These are phyloP conservation scores for Auricularia sp. DNA, from an alignment of 768 basidiomycete genomes.

Conservation along the genomic window DNA sequence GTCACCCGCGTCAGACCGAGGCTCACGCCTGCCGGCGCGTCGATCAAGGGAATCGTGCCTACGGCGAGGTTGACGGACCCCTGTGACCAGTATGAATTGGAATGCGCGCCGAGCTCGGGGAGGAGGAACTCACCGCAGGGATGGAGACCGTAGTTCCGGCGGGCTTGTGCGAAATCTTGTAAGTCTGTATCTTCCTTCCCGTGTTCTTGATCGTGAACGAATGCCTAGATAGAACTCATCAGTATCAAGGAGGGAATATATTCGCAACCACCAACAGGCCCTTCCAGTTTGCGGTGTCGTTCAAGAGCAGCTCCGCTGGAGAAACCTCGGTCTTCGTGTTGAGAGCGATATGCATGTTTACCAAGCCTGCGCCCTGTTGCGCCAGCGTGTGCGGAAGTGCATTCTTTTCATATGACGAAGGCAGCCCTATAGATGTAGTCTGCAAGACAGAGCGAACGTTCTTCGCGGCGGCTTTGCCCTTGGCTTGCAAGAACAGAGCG, in stretches of 20 bases:
- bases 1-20: constrained; percentile 34
- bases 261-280: neutral
- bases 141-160: neutral
- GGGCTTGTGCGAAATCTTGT: constrained; percentile 32
- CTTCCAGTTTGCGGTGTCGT: constrained; percentile 51
- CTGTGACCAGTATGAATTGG: neutral
- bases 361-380: constrained; percentile 45
- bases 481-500: constrained; percentile 31
- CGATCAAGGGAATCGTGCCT: constrained; percentile 38
- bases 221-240: neutral
- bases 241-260: neutral
- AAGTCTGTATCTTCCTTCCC: constrained; percentile 32
- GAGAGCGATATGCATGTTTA: constrained; percentile 50
- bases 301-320: constrained; percentile 48
- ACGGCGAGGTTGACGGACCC: neutral
- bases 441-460: constrained; percentile 34
- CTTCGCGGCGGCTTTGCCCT: constrained; percentile 24
- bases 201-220: constrained; percentile 31
- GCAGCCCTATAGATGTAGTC: constrained; percentile 35
- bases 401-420: constrained; percentile 36
- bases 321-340: constrained; percentile 40
- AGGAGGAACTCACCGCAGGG: neutral
- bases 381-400: constrained; percentile 41
- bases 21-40: constrained; percentile 31
- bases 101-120: neutral